Percentiles rank a stretch among this genome's conserved stretches.
These are phyloP conservation scores for Musa acuminata DNA, from an alignment of 176 grass and related monocot genomes.

Conservation along the genomic window DNA sequence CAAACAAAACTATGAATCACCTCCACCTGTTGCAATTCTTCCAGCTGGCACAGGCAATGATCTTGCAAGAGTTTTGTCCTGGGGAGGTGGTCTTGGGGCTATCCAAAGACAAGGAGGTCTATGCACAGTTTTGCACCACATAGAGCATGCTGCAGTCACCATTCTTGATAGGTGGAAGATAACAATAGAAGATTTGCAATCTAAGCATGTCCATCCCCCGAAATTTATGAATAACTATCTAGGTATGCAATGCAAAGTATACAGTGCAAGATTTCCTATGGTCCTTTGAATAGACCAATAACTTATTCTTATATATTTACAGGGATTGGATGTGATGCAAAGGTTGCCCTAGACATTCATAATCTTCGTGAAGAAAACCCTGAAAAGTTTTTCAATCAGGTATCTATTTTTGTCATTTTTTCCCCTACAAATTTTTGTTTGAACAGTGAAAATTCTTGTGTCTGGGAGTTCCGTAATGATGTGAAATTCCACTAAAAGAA, in stretches of 20 bases:
- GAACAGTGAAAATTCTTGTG: too few relatives aligned
- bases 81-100: slow-evolving; percentile 24
- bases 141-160: slow-evolving; percentile 30
- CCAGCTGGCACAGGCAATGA: slow-evolving; percentile 27
- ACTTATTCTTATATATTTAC: slow-evolving; percentile 12
- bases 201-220: not conserved
- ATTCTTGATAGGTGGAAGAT: slow-evolving; percentile 32
- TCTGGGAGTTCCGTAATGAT: too few relatives aligned
- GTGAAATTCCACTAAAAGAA: too few relatives aligned
- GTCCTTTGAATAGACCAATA: slow-evolving; percentile 7
- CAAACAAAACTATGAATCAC: slow-evolving; percentile 26
- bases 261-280: slow-evolving; percentile 3
- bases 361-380: slow-evolving; percentile 94
- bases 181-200: slow-evolving; percentile 14
- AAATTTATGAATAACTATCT: slow-evolving; percentile 30
- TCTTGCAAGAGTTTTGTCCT: slow-evolving; percentile 30
- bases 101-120: slow-evolving; percentile 25
- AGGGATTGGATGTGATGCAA: slow-evolving; percentile 98
- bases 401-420: slow-evolving; percentile 3
- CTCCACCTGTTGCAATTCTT: slow-evolving; percentile 29
- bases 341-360: slow-evolving; percentile 96
- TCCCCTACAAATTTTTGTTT: not conserved
- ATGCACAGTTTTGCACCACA: slow-evolving; percentile 22
- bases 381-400: slow-evolving; percentile 92
- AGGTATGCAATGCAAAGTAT: slow-evolving; percentile 1